Base-by-base conservation (phyloP, 805 yeast species). In the Priceomyces fermenticarens region DNA sequence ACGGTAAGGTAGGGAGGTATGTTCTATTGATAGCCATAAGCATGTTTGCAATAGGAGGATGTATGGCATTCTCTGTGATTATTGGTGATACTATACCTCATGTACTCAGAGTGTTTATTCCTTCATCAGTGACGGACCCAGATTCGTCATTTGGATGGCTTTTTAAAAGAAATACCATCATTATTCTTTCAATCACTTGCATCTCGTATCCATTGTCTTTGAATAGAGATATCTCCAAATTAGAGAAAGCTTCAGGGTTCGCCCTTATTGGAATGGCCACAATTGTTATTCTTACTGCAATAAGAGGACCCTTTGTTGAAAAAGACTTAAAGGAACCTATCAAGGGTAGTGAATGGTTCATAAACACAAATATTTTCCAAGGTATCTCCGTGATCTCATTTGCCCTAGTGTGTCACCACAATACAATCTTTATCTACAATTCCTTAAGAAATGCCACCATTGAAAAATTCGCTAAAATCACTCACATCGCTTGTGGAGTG, bases 41-140 rank as follows among this genome's bases (percentile, higher is more conserved):
- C 2, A 67, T 87, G 3, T 90, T 90, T 70, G 97, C 98, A 1
- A 82, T 88, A 54, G 97, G 98, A 17, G 98, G 98, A 0, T 80
- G 88, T 45, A 81, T 88, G 72, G 97, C 97, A 2, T 91, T 88
- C 62, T 86, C 96, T 45, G 90, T 90, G 39, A 91, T 90, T 49
- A 88, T 90, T 26, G 98, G 98, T 14, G 98, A 90, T 55, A 86
- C 97, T 0, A 81, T 91, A 28, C 97, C 98, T 0, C 96, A 88
- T 59, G 96, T 90, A 3, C 59, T 91, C 36, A 67, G 80, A 41
- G 78, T 88, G 3, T 57, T 88, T 27, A 73, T 88, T 43, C 83
- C 85, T 0, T 45, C 51, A 11, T 59, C 70, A 12, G 52, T 72
- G 3, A 62, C 70, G 9, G 49, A 39, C 8, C 28, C 54, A 6